Evolutionary conservation across 768 basidiomycete species (phyloP).

Genomic region (Hemileccinum rubropunctum): DNA sequence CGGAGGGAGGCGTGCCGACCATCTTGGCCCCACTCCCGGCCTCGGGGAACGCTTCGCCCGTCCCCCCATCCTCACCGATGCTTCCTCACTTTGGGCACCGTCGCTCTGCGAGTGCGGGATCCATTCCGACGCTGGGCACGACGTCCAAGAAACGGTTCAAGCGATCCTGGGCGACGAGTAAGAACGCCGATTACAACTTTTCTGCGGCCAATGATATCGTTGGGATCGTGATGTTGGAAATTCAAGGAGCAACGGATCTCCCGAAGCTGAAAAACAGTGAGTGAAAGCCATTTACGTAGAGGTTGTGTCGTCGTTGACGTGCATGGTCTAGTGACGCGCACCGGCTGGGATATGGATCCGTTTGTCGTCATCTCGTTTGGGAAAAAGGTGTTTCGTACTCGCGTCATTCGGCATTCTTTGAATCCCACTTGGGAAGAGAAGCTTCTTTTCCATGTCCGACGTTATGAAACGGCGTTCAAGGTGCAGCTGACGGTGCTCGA

Average conservation of each 20-base stretch:
- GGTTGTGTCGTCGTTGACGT: neutral
- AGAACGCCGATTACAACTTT: constrained; percentile 54
- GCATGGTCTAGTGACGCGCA: constrained; percentile 65
- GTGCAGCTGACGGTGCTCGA: constrained; percentile 85
- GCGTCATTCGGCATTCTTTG: constrained; percentile 77
- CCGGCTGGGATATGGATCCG: constrained; percentile 95
- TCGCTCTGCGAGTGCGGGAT: constrained; percentile 32
- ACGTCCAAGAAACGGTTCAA: constrained; percentile 37
- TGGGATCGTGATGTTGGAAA: constrained; percentile 95
- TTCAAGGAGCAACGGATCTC: constrained; percentile 77
- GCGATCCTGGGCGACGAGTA: constrained; percentile 37
- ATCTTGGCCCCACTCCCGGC: constrained; percentile 14
- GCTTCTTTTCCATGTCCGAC: constrained; percentile 89
- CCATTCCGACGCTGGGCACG: constrained; percentile 21
- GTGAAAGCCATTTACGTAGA: constrained; percentile 27
- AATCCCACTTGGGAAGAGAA: constrained; percentile 96
- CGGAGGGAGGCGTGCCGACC: constrained; percentile 6
- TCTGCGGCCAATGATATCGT: constrained; percentile 76
- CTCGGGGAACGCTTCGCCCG: constrained; percentile 9
- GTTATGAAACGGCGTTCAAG: constrained; percentile 77
- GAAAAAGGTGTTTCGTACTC: constrained; percentile 94
- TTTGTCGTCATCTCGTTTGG: constrained; percentile 96
- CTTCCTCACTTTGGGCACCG: constrained; percentile 25
- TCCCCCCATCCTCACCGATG: constrained; percentile 22
- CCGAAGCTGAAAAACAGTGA: constrained; percentile 84